Base-by-base conservation (phyloP, 2,329 filamentous ascomycete genomes). In the Aspergillaceae sp. region DNA sequence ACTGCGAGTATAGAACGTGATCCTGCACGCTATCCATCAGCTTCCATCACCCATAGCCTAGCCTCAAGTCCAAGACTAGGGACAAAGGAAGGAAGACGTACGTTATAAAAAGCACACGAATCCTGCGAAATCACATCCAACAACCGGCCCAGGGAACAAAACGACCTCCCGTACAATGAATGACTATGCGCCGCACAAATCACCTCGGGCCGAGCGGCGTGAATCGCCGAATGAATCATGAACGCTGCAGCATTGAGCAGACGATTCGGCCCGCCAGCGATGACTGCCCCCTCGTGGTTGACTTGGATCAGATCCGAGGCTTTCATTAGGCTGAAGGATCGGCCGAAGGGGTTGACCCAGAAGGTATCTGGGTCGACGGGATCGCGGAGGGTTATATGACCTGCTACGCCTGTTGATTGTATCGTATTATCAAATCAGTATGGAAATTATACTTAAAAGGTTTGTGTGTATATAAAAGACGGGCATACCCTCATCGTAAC, bases 281-380 rank as follows among this genome's bases (percentile, higher is more conserved):
- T 75, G 27, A 86, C 74, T 27, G 78, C 66, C 2, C 83, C 83
- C 0, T 74, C 61, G 43, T 79, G 71, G 54, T 83, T 73, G 1
- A 86, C 82, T 10, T 76, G 77, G 45, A 86, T 84, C n/a, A 87
- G 71, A 52, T 86, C 81, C 0, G 78, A 82, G 0, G 75, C 73
- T 47, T 78, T 82, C 38, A 86, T 77, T 45, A 79, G 67, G 4
- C 75, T 76, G 64, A 83, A 84, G 2, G 78, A 73, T 1, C 79
- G 72, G 7, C 80, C 80, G 46, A 84, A 81, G 0, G 81, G 82
- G 53, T 84, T 84, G 4, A 85, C 78, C 81, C 80, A 83, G 65
- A 83, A 83, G 0, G 73, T 77, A 4, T 68, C 62, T 0, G 77
- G 75, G 35, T 80, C 74, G 5, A 83, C 73, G 0, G 80, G 80